These are phyloP conservation scores for Mycena galericulata DNA, from an alignment of 768 basidiomycete species.

Conservation along the genomic window DNA sequence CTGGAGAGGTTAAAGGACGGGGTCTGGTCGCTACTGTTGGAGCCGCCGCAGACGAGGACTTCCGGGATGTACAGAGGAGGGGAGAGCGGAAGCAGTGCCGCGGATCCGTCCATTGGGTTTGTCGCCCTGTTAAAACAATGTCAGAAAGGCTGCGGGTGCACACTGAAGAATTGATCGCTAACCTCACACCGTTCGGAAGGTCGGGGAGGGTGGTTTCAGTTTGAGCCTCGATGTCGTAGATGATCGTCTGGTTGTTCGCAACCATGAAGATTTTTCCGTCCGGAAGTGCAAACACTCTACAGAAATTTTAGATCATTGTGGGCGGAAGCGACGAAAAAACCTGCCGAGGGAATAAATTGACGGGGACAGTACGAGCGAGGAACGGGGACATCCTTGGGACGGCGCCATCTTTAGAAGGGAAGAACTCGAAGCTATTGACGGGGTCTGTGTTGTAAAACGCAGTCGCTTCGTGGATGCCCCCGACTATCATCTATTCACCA, in stretches of 20 bases:
- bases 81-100: conserved; percentile 28
- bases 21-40: conserved; percentile 37
- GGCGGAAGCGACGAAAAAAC: conserved; percentile 1
- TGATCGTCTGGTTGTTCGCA: conserved; percentile 32
- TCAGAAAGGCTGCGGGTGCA: too few species aligned
- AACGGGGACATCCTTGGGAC: conserved; percentile 49
- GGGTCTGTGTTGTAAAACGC: conserved; percentile 45
- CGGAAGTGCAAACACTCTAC: conserved; percentile 21
- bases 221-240: conserved; percentile 32
- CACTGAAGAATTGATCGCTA: too few species aligned
- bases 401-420: conserved; percentile 46
- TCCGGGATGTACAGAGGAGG: conserved; percentile 29
- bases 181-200: conserved; percentile 19
- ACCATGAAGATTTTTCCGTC: conserved; percentile 34
- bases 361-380: conserved; percentile 58
- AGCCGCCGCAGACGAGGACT: conserved; percentile 35
- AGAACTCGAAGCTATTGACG: conserved; percentile 47
- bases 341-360: conserved; percentile 62
- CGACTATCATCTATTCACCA: conserved; percentile 43
- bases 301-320: background rate
- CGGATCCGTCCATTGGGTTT: conserved; percentile 33
- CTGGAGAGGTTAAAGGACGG: conserved; percentile 58
- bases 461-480: conserved; percentile 42
- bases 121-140: too few species aligned
- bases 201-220: conserved; percentile 31